Percentiles rank a stretch among this genome's conserved stretches.
These are phyloP conservation scores for Zarea fungicola DNA, from an alignment of 2,329 filamentous ascomycete genomes.

Conservation along the genomic window DNA sequence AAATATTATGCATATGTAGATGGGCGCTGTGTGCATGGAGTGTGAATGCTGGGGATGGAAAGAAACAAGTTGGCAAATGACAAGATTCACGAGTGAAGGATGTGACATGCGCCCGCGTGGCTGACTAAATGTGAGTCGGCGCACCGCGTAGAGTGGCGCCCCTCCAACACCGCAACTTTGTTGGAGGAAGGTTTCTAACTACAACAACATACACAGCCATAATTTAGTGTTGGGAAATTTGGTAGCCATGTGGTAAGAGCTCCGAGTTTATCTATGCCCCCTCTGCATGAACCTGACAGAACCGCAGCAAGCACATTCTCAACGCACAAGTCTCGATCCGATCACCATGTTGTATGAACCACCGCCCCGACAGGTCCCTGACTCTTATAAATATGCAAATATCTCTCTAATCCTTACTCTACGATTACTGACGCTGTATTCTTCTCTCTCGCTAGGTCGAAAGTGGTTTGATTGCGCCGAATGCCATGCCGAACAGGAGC, in stretches of 20 bases:
- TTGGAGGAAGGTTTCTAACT: no score
- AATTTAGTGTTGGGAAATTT: not conserved
- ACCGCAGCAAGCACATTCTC: slow-evolving; percentile 84
- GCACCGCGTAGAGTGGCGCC: slow-evolving; percentile 3
- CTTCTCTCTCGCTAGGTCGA: slow-evolving; percentile 49
- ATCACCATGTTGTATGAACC: slow-evolving; percentile 79
- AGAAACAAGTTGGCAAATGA: not conserved
- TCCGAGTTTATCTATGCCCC: not conserved
- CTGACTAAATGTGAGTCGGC: slow-evolving; percentile 1
- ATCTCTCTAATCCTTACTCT: no score
- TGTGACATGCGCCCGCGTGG: not conserved
- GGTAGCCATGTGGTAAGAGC: slow-evolving; percentile 32
- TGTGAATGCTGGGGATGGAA: not conserved
- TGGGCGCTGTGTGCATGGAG: not conserved
- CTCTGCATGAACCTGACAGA: slow-evolving; percentile 5
- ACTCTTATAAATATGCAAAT: no score
- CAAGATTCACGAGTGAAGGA: not conserved
- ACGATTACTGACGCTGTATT: not conserved
- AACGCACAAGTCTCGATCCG: slow-evolving; percentile 97
- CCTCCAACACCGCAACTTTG: not conserved
- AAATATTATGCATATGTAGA: not conserved
- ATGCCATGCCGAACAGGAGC: slow-evolving; percentile 79
- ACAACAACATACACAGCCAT: not conserved
- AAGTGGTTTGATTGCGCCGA: slow-evolving; percentile 99
- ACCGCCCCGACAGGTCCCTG: not conserved